A percentile compares a stretch with the other conserved stretches of the same genome.
Evolutionary conservation across 2,329 filamentous ascomycete genomes (phyloP).

Genomic region (Curvularia verruculosa): DNA sequence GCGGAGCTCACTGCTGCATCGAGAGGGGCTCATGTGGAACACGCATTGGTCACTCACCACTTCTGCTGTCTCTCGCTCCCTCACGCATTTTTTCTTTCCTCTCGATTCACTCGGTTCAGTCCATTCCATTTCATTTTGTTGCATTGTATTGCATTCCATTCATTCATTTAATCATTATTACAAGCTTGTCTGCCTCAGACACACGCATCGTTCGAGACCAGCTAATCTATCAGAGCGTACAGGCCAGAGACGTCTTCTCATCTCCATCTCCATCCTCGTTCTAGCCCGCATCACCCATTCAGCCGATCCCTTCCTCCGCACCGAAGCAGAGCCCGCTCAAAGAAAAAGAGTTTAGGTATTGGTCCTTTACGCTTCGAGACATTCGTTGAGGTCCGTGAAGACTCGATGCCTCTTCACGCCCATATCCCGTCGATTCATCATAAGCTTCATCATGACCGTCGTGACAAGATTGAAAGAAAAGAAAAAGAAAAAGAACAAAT

Average conservation of each 20-base stretch:
- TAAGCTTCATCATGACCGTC: slow-evolving; percentile 36
- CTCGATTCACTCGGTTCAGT: slow-evolving; percentile 2
- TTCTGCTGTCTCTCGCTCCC: too few species aligned
- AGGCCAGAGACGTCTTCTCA: too few species aligned
- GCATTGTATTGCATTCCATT: slow-evolving; percentile 7
- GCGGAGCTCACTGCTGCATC: slow-evolving; percentile 29
- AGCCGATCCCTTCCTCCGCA: slow-evolving; percentile 9
- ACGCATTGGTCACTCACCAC: slow-evolving; percentile 6
- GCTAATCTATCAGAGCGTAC: slow-evolving; percentile 22
- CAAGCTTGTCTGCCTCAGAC: slow-evolving; percentile 24
- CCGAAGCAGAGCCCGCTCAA: slow-evolving; percentile 25
- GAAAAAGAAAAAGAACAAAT: too few species aligned
- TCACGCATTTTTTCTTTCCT: slow-evolving; percentile 16
- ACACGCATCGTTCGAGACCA: slow-evolving; percentile 15
- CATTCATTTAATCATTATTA: slow-evolving; percentile 29
- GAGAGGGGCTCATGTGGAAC: slow-evolving; percentile 28
- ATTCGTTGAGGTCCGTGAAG: slow-evolving; percentile 29
- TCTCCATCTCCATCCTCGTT: slow-evolving; percentile 4
- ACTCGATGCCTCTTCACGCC: slow-evolving; percentile 19
- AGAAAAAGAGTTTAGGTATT: slow-evolving; percentile 27
- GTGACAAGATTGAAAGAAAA: slow-evolving; percentile 26
- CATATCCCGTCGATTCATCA: slow-evolving; percentile 25
- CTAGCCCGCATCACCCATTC: slow-evolving; percentile 9
- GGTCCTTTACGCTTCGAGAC: slow-evolving; percentile 30
- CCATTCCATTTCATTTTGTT: background rate